These are phyloP conservation scores for Cutaneotrichosporon sp. DNA, from an alignment of 1,284 basidiomycete genomes.

Conservation along the genomic window DNA sequence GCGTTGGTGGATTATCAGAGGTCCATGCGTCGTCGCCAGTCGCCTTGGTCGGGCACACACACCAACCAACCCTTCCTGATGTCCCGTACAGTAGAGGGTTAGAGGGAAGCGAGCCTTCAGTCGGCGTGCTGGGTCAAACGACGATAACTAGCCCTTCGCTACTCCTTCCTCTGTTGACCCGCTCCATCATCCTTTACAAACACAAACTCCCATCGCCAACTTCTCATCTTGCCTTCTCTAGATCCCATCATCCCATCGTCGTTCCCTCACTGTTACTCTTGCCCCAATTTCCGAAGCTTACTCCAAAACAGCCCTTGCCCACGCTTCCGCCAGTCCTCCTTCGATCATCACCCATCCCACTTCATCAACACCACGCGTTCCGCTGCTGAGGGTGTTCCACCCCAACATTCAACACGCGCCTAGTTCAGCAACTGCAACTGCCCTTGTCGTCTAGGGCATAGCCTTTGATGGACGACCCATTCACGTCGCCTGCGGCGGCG, in stretches of 20 bases:
- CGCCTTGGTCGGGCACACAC: background rate
- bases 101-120: background rate
- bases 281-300: background rate
- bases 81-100: too few relatives aligned
- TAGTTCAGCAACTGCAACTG: background rate
- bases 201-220: background rate
- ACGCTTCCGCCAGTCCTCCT: background rate
- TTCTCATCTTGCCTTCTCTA: background rate
- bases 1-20: background rate
- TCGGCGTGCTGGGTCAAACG: background rate
- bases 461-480: constrained; percentile 40
- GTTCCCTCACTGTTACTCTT: background rate
- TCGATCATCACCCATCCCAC: background rate
- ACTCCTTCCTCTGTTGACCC: background rate
- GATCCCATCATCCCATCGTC: background rate
- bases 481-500: constrained; percentile 26
- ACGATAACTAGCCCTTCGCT: background rate
- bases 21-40: background rate
- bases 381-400: background rate
- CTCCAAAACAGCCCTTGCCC: background rate
- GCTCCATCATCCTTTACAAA: background rate
- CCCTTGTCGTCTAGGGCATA: background rate
- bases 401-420: constrained; percentile 1
- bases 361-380: background rate
- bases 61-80: background rate